Base-by-base conservation (phyloP, 2,329 filamentous ascomycete species). In the Aspergillus tamarii region DNA sequence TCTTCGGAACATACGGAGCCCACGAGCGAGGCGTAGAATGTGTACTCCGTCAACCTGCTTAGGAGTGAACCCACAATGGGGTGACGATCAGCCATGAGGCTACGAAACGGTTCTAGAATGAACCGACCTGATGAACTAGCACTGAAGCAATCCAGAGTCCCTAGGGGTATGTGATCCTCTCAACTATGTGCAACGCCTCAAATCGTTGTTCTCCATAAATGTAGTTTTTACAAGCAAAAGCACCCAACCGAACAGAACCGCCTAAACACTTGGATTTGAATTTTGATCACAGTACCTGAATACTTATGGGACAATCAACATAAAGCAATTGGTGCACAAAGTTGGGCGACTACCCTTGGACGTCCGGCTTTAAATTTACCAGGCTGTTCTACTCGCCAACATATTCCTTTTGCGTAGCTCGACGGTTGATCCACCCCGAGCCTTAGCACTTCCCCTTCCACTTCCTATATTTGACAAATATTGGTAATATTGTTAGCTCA, bases 51-150 rank as follows among this genome's bases (percentile, higher is more conserved):
- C 1, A 39, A 16, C 19, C 48, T 30, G 48, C 28, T 28, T 19
- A 52, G 48, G 48, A 52, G 39, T 2, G n/a, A 41, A 52, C 48
- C 48, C 48, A 52, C 48, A 52, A 26, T 52, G 48, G 28, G 48
- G 43, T 52, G 48, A 30, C 48, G 48, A 52, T 52, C 48, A 28
- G 10, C 26, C 21, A n/a, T 28, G 23, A 19, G 48, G 28, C 21
- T 28, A 30, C 39, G 14, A 19, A 52, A 52, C 23, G 48, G 48
- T 19, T 30, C 48, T 52, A 30, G 48, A 19, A 23, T 46, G n/a
- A 46, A n/a, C 48, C 3, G 21, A 4, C 5, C 16, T 28, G 10
- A 46, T 23, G n/a, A 46, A 46, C 8, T 10, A 46, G 10, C 5
- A 12, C 39, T 9, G n/a, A 19, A 19, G 19, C 39, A n/a, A 41